Evolutionary conservation across 345 rosid genomes (phyloP).

Genomic region (Garcia nutans): DNA sequence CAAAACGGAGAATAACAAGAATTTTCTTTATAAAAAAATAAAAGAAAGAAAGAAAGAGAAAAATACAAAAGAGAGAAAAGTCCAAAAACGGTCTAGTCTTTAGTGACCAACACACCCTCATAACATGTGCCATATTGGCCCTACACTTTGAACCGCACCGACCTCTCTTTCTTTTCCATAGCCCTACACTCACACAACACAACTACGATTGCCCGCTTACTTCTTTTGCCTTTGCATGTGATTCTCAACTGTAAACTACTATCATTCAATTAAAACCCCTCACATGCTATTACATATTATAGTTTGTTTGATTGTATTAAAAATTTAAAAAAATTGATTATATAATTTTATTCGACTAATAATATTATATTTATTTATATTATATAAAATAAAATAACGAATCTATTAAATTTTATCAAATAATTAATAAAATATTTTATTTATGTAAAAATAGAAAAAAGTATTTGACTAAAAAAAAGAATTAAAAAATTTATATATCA

Average conservation of each 20-base stretch:
- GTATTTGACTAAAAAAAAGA: too few relatives aligned
- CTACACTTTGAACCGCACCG: conserved; percentile 36
- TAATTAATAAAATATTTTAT: too few relatives aligned
- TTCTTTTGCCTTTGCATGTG: conserved; percentile 33
- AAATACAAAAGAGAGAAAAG: conserved; percentile 7
- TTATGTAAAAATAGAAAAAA: too few relatives aligned
- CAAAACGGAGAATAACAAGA: background rate
- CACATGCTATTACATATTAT: conserved; percentile 4
- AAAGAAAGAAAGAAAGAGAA: background rate
- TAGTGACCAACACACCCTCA: conserved; percentile 18
- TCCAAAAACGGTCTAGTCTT: conserved; percentile 15
- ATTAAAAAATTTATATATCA: too few relatives aligned
- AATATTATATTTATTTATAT: too few relatives aligned
- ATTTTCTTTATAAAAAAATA: too few relatives aligned
- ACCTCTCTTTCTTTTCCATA: background rate
- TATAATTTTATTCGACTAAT: too few relatives aligned
- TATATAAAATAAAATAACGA: too few relatives aligned
- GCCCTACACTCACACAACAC: background rate
- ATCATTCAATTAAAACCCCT: background rate
- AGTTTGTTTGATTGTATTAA: too few relatives aligned
- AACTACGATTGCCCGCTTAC: too few relatives aligned
- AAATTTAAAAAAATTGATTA: too few relatives aligned
- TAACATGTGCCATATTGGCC: conserved; percentile 39
- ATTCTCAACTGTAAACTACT: conserved; percentile 8
- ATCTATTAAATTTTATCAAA: too few relatives aligned